A percentile compares a stretch with the other conserved stretches of the same genome.
phyloP scores from a whole-genome alignment of 1,139 yeast species.

The Candida frijolesensis region DNA sequence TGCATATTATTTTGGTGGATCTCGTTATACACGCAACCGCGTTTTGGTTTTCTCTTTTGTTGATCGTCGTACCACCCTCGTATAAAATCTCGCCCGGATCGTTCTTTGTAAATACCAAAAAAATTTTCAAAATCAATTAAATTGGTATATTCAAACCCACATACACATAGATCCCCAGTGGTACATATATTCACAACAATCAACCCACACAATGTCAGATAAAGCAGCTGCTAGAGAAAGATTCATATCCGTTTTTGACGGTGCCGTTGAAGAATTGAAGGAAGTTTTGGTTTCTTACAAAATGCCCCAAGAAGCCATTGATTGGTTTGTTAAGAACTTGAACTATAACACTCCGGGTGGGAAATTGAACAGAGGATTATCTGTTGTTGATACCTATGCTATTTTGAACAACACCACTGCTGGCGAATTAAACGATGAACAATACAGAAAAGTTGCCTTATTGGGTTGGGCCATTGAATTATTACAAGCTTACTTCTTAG shows the following conservation, averaged over 20 bases:
- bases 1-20: not conserved
- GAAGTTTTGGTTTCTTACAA: constrained; percentile 67
- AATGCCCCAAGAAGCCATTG: constrained; percentile 83
- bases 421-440: constrained; percentile 63
- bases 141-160: not conserved
- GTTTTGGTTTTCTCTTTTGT: not conserved
- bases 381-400: constrained; percentile 91
- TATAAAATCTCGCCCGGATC: not conserved
- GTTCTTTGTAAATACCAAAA: not conserved
- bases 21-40: not conserved
- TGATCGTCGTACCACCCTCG: constrained; percentile 1
- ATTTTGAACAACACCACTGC: constrained; percentile 66
- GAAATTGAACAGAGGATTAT: constrained; percentile 92
- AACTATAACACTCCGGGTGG: constrained; percentile 95
- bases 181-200: not conserved
- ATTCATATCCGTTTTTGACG: constrained; percentile 76
- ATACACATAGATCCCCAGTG: not conserved
- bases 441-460: constrained; percentile 82
- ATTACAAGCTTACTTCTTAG: constrained; percentile 94
- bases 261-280: constrained; percentile 74
- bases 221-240: constrained; percentile 53
- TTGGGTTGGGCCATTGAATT: constrained; percentile 97
- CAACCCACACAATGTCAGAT: constrained; percentile 21
- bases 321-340: constrained; percentile 78
- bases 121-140: not conserved